Evolutionary conservation across 345 rosid species (phyloP), one percentile per base, ranked within the genome.

Genomic region (Eucalyptus marginata): DNA sequence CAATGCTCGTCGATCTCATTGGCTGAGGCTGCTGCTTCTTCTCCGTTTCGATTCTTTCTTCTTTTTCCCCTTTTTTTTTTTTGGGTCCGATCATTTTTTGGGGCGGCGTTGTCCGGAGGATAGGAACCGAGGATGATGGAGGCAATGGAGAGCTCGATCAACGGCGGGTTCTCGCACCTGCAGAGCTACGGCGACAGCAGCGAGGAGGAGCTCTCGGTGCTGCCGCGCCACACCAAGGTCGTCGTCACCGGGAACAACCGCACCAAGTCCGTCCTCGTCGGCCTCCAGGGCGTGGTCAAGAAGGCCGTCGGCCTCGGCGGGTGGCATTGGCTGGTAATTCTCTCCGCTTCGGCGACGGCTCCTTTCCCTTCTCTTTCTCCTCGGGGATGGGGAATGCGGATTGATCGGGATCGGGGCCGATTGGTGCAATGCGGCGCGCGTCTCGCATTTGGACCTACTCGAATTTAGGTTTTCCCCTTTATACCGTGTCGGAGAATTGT

Each of bases 261-360:
- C 86, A 97, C 99, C 31, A 97, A 97, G 91, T 97, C 99, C 83
- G 99, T 97, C 40, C 98, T 97, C 83, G 99, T 97, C 6, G 99
- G 99, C 89, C 99, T 97, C 88, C 95, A 94, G 86, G 99, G 99
- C 15, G 99, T 97, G 17, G 99, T 97, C 58, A 96, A 97, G 93
- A 97, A 97, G 91, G 99, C 99, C 66, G 99, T 97, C 87, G 99
- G 99, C 4, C 98, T 96, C 71, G 99, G 99, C 80, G 99, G 99
- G 29, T 97, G 99, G 99, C 99, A 97, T 94, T 97, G 99, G 99
- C 99, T 97, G 96, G 99, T 97, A 81, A 92, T 76, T 90, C 13
- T 79, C 85, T 22, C 88, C 17, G 24, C 31, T 50, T 36, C 4
- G 44, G 58, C 58, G 25, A 7, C 58, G 58, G 24, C 25, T 52